Conservation (phyloP, 352 stramenopile genomes). For the Pythium chondricola region DNA sequence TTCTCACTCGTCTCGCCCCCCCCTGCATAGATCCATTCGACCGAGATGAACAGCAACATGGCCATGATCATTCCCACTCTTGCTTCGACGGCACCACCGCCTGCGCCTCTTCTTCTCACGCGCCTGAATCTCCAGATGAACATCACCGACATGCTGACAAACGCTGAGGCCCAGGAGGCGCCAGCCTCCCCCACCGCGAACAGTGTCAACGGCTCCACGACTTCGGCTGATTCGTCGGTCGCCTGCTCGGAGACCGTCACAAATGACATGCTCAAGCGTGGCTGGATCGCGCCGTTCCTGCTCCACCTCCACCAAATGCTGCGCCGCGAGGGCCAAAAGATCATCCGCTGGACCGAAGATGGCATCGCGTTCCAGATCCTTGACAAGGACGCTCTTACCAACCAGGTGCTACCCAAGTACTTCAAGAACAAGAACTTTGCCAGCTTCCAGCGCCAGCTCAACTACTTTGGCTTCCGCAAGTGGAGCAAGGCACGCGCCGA, state of each 20-base stretch:
- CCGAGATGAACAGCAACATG: no score
- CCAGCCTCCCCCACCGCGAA: slow-evolving; percentile 25
- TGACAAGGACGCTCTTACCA: slow-evolving; percentile 80
- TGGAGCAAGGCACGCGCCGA: slow-evolving; percentile 76
- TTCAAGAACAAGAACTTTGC: slow-evolving; percentile 96
- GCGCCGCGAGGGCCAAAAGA: slow-evolving; percentile 57
- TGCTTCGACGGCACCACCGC: slow-evolving; percentile 3
- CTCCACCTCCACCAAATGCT: slow-evolving; percentile 85
- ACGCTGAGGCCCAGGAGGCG: slow-evolving; percentile 1
- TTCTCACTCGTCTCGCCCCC: no score
- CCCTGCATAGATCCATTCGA: no score
- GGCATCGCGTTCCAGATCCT: slow-evolving; percentile 79
- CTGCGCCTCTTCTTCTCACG: neutral
- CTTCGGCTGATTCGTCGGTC: slow-evolving; percentile 18
- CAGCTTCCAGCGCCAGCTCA: slow-evolving; percentile 93
- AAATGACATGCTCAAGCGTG: slow-evolving; percentile 41
- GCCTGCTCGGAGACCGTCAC: slow-evolving; percentile 18
- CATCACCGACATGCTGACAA: slow-evolving; percentile 20
- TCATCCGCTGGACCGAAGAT: slow-evolving; percentile 81
- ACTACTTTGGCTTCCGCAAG: slow-evolving; percentile 94
- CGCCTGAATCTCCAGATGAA: slow-evolving; percentile 13
- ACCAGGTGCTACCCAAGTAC: slow-evolving; percentile 89
- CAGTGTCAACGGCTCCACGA: slow-evolving; percentile 28
- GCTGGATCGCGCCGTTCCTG: slow-evolving; percentile 81
- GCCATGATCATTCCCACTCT: slow-evolving; percentile 19